Percentiles rank a stretch among this genome's conserved stretches.
Evolutionary conservation across 2,329 filamentous ascomycete genomes (phyloP).

Genomic region (Claviceps paspali): DNA sequence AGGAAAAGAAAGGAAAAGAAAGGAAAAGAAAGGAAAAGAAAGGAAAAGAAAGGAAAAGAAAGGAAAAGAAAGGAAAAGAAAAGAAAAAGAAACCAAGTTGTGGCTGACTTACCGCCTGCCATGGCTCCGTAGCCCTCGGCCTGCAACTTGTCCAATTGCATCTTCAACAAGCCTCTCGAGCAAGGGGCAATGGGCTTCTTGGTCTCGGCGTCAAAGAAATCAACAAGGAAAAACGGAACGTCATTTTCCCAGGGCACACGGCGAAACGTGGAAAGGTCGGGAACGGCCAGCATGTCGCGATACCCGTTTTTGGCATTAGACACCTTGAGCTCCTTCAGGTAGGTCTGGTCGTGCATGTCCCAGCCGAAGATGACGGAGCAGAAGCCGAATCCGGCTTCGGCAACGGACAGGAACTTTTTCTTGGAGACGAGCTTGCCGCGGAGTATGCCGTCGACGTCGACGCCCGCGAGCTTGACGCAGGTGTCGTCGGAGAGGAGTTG

Average conservation of each 20-base stretch:
- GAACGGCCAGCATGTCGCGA: slow-evolving; percentile 66
- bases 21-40: too few relatives aligned
- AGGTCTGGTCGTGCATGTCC: slow-evolving; percentile 94
- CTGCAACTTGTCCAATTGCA: slow-evolving; percentile 50
- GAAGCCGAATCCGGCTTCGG: slow-evolving; percentile 74
- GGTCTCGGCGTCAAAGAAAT: slow-evolving; percentile 71
- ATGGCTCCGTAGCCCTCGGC: slow-evolving; percentile 63
- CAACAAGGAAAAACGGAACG: slow-evolving; percentile 71
- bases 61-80: too few relatives aligned
- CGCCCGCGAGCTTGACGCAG: slow-evolving; percentile 73
- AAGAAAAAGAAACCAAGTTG: too few relatives aligned
- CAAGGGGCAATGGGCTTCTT: slow-evolving; percentile 58
- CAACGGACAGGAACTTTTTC: slow-evolving; percentile 78
- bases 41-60: too few relatives aligned
- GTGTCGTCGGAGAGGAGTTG: slow-evolving; percentile 53
- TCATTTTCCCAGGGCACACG: slow-evolving; percentile 85
- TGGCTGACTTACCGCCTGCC: slow-evolving; percentile 62
- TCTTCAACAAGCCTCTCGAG: slow-evolving; percentile 60
- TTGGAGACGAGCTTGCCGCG: slow-evolving; percentile 87
- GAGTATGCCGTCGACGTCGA: slow-evolving; percentile 76
- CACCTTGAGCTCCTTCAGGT: slow-evolving; percentile 69
- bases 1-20: too few relatives aligned
- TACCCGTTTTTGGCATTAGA: slow-evolving; percentile 89
- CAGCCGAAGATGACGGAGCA: slow-evolving; percentile 91
- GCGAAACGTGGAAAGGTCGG: slow-evolving; percentile 63